Conservation (phyloP, 768 basidiomycete species). For the Suillus weaverae region DNA sequence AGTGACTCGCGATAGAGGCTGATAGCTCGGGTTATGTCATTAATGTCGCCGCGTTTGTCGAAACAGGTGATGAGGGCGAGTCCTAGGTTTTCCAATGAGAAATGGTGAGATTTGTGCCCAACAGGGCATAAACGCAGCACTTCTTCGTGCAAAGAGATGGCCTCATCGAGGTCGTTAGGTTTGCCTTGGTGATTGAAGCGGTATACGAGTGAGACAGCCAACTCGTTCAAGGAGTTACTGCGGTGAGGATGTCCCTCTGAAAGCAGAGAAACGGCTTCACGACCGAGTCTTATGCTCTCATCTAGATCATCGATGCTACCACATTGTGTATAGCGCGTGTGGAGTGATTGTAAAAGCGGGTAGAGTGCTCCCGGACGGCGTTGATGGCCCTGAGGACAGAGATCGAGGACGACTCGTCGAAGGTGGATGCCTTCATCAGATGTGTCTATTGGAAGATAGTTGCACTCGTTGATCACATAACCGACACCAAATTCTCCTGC, state of each 20-base stretch:
- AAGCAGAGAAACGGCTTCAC: constrained; percentile 12
- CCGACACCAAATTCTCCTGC: no score
- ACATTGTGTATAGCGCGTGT: constrained; percentile 4
- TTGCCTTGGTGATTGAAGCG: constrained; percentile 15
- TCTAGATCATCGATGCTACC: constrained; percentile 11
- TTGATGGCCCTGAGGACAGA: background rate
- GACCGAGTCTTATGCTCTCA: constrained; percentile 5
- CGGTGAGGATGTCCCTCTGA: constrained; percentile 12
- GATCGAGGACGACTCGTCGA: background rate
- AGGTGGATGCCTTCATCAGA: background rate
- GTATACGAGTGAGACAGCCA: constrained; percentile 13
- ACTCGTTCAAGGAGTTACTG: constrained; percentile 4
- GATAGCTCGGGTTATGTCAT: constrained; percentile 18
- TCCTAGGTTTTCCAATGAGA: constrained; percentile 19
- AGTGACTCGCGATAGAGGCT: constrained; percentile 6
- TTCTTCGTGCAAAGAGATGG: background rate
- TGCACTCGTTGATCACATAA: no score
- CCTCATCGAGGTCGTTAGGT: background rate
- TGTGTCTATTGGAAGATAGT: background rate
- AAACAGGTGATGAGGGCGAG: constrained; percentile 21
- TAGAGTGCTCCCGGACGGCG: background rate
- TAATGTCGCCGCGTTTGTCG: constrained; percentile 6
- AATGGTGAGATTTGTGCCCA: background rate
- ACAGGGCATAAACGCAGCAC: background rate
- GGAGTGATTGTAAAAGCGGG: background rate